Conservation (phyloP, 257 asterid species). For the Anisodus tanguticus region DNA sequence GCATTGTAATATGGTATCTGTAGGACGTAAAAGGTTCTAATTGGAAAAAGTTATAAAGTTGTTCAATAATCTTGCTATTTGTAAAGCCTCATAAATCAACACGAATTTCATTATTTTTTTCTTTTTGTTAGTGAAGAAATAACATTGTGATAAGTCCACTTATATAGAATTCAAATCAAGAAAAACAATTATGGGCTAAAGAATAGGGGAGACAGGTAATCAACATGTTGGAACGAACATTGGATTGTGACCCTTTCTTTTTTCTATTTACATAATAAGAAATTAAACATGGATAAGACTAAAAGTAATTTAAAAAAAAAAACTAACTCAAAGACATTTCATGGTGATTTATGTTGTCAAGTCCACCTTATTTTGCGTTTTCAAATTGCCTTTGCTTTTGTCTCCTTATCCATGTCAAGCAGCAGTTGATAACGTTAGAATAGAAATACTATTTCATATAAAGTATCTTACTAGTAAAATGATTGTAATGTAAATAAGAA, state of each 20-base stretch:
- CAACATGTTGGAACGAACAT: neutral
- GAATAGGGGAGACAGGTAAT: slow-evolving; percentile 23
- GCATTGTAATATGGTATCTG: neutral
- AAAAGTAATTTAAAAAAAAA: neutral
- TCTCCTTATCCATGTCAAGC: slow-evolving; percentile 29
- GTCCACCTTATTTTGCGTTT: slow-evolving; percentile 30
- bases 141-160: neutral
- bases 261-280: neutral
- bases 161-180: neutral
- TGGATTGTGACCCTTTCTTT: neutral
- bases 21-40: neutral
- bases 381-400: slow-evolving; percentile 28
- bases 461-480: no score
- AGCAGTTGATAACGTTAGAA: neutral
- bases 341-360: slow-evolving; percentile 22
- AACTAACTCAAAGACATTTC: neutral
- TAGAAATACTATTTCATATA: no score
- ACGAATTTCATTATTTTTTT: neutral
- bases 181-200: slow-evolving; percentile 7
- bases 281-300: neutral
- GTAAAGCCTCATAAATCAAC: neutral
- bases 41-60: neutral
- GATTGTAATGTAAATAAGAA: no score
- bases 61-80: neutral
- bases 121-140: neutral